Evolutionary conservation across 2,329 filamentous ascomycete species (phyloP).

Genomic region (Sclerotinia minor): DNA sequence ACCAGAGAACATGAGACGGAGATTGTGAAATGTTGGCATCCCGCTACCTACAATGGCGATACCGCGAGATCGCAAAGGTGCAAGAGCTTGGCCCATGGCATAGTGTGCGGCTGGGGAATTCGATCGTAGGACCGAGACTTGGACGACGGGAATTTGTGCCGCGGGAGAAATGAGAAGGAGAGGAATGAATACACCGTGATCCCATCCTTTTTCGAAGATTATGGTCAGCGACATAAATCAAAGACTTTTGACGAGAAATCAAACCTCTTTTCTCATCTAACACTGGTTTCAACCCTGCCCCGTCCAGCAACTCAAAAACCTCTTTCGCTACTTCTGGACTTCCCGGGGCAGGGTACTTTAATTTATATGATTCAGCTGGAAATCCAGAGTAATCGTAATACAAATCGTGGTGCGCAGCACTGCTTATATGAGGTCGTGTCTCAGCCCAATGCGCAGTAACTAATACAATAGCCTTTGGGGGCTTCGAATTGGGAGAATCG

Average conservation of each 20-base stretch:
- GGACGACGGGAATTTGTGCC: slow-evolving; percentile 62
- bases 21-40: slow-evolving; percentile 70
- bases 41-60: slow-evolving; percentile 70
- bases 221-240: background rate
- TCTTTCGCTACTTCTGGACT: slow-evolving; percentile 54
- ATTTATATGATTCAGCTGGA: slow-evolving; percentile 54
- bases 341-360: slow-evolving; percentile 58
- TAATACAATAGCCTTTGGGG: slow-evolving; percentile 69
- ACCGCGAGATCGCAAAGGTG: slow-evolving; percentile 64
- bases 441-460: slow-evolving; percentile 76
- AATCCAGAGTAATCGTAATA: slow-evolving; percentile 62
- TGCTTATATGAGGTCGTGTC: slow-evolving; percentile 56
- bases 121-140: slow-evolving; percentile 62
- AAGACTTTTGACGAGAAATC: background rate
- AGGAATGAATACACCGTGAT: slow-evolving; percentile 68
- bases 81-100: slow-evolving; percentile 64
- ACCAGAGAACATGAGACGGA: slow-evolving; percentile 52
- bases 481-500: slow-evolving; percentile 42
- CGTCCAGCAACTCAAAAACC: slow-evolving; percentile 49
- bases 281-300: slow-evolving; percentile 44
- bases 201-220: slow-evolving; percentile 31
- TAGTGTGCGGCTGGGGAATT: slow-evolving; percentile 68
- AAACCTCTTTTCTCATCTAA: slow-evolving; percentile 35
- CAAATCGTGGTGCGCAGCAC: slow-evolving; percentile 49
- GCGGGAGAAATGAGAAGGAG: slow-evolving; percentile 35